Evolutionary conservation across 257 asterid species (phyloP), one percentile per base, ranked within the genome.

Genomic region (Fraxinus pennsylvanica): DNA sequence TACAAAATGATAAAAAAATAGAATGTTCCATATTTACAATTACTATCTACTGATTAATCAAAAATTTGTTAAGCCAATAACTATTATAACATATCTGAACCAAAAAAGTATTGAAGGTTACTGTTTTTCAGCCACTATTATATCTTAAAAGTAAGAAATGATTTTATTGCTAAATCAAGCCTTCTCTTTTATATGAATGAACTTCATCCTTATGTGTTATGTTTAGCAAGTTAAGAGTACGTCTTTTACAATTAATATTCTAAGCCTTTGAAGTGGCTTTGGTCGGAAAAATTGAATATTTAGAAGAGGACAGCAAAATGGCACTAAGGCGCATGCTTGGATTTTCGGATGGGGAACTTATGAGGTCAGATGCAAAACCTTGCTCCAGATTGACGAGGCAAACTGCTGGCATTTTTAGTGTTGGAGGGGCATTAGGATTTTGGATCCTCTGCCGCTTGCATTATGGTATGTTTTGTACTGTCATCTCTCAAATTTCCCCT

Each of bases 401-500:
- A 78, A 91, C 97, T 36, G 97, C 97, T 83, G 92, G 96, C 36
- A 85, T 94, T 69, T 92, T 89, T 74, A 77, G 92, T 0, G 89
- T 94, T 25, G 98, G 98, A 47, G 98, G 97, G 71, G 96, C 85
- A 68, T 78, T 94, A 70, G 96, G 97, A 59, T 92, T 94, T 84
- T 92, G 98, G 98, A 80, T 89, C 21, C 92, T 94, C 25, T 92
- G 98, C 78, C 94, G 98, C 84, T 82, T 94, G 92, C 96, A 92
- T 80, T 91, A 91, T 61, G 97, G 97, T 94, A 7, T 66, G 87
- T 77, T 35, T 59, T 72, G 32, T 61, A 65, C 57, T 78, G 33
- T 65, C 72, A 43, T 36, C 1, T 47, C 50, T 22, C 29, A 10
- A 17, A 30, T 30, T 39, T 72, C 67, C 27, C 6, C 27, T 0